Evolutionary conservation across 2,329 filamentous ascomycete genomes (phyloP), one percentile per base, ranked within the genome.

Genomic region (Harringtonia aguacate): DNA sequence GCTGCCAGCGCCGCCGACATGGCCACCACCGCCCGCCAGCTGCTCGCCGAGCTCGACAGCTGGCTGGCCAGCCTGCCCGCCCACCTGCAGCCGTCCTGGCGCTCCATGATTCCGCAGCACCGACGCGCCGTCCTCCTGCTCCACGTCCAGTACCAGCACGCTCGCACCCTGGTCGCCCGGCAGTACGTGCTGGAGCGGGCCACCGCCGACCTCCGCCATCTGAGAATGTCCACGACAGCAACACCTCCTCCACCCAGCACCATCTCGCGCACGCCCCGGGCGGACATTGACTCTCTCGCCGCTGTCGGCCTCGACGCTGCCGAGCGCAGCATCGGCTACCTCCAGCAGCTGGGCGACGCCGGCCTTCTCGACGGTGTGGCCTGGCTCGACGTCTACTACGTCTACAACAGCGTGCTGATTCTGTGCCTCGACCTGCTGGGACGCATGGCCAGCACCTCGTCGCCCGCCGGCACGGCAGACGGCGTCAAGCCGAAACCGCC

Each of bases 361-460:
- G 54, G 55, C 6, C 60, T 58, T 34, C 64, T 67, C 40, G 61
- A 67, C 47, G 52, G 59, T n/a, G 56, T 62, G 15, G 60, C 59
- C 2, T 64, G 61, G 59, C 64, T 58, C 52, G 65, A 68, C 40
- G 52, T 62, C 5, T 68, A 62, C 56, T 66, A 61, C 35, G 52
- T 60, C 4, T 57, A 66, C 35, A 45, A 51, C 39, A 30, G 37
- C 30, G 43, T 49, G 8, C 30, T 51, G 10, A 33, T 51, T 18
- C 17, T 51, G 13, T 51, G 47, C 17, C 47, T 51, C 6, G 49
- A 51, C 27, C 37, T 51, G 15, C 39, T 51, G 18, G 46, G 37
- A 20, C 44, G 46, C 12, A 44, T 33, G 12, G 44, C 44, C 15
- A 27, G 21, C 3, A 18, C 29, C 1, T 22, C 28, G n/a, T 37